Conservation (phyloP, 176 grass and related monocot genomes). For the Carex myosuroides region DNA sequence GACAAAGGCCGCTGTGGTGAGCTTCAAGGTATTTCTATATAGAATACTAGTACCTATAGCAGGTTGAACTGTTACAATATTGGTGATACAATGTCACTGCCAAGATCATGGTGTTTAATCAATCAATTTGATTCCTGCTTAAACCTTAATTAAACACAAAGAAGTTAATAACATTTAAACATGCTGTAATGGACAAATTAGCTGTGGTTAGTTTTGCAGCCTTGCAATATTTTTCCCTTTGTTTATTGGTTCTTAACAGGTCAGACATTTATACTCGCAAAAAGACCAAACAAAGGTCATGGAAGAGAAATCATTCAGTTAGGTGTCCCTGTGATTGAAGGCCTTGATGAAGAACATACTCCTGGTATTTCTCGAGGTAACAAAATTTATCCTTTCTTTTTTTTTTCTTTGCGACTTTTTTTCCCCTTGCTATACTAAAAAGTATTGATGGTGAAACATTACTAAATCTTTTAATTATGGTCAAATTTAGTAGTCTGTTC, state of each 20-base stretch:
- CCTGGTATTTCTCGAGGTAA: conserved; percentile 24
- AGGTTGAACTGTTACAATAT: neutral
- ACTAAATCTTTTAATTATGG: neutral
- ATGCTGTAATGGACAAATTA: neutral
- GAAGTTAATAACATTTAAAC: neutral
- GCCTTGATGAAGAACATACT: conserved; percentile 59
- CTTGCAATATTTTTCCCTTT: conserved; percentile 4
- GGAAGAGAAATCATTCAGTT: conserved; percentile 94
- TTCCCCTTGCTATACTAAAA: neutral
- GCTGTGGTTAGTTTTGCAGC: neutral
- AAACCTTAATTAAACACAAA: neutral
- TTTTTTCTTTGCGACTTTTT: neutral
- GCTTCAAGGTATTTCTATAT: conserved; percentile 46
- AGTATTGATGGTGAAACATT: neutral
- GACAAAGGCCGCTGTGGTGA: conserved; percentile 42
- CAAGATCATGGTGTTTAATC: neutral
- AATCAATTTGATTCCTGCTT: neutral
- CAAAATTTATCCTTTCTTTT: neutral
- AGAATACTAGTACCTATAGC: neutral
- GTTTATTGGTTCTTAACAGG: conserved; percentile 41
- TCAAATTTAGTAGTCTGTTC: neutral
- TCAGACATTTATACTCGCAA: conserved; percentile 62
- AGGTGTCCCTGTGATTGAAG: conserved; percentile 56
- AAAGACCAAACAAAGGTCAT: conserved; percentile 82
- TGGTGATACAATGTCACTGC: neutral